Percentiles rank a stretch among this genome's conserved stretches.
Evolutionary conservation across 2,329 filamentous ascomycete genomes (phyloP).

Genomic region (Xylariaceae sp.): DNA sequence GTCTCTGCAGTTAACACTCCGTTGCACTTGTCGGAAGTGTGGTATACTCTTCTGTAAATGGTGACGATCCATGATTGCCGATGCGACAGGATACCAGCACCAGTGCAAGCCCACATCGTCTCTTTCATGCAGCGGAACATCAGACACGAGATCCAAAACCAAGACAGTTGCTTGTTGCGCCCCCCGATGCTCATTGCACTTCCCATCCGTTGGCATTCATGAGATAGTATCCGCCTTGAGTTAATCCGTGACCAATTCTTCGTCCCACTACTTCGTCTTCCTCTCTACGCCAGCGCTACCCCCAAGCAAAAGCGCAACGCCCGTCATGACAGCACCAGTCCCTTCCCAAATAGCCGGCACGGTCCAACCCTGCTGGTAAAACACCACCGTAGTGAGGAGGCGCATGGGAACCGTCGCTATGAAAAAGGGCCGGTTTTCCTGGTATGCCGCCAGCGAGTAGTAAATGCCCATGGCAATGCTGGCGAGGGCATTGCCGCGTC

Average conservation of each 20-base stretch:
- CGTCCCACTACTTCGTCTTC: not conserved
- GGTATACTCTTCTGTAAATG: too few species aligned
- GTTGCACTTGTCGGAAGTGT: too few species aligned
- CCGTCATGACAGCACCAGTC: constrained; percentile 23
- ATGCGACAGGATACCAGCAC: too few species aligned
- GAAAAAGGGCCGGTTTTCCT: constrained; percentile 32
- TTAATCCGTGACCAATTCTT: not conserved
- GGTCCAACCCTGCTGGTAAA: constrained; percentile 29
- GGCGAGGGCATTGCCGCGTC: constrained; percentile 24
- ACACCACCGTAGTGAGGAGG: constrained; percentile 27
- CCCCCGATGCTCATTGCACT: too few species aligned
- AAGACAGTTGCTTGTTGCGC: too few species aligned
- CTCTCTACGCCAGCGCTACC: not conserved
- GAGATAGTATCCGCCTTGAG: too few species aligned
- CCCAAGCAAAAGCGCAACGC: constrained; percentile 6
- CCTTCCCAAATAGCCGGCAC: constrained; percentile 30
- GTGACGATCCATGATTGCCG: too few species aligned
- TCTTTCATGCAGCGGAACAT: too few species aligned
- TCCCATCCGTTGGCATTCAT: too few species aligned
- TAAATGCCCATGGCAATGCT: constrained; percentile 33
- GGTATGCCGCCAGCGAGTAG: constrained; percentile 31
- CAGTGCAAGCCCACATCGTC: too few species aligned
- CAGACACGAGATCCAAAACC: too few species aligned
- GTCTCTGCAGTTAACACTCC: too few species aligned
- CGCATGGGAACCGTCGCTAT: constrained; percentile 32